phyloP scores from a whole-genome alignment of 208 protist species.

The Polymyxa betae region DNA sequence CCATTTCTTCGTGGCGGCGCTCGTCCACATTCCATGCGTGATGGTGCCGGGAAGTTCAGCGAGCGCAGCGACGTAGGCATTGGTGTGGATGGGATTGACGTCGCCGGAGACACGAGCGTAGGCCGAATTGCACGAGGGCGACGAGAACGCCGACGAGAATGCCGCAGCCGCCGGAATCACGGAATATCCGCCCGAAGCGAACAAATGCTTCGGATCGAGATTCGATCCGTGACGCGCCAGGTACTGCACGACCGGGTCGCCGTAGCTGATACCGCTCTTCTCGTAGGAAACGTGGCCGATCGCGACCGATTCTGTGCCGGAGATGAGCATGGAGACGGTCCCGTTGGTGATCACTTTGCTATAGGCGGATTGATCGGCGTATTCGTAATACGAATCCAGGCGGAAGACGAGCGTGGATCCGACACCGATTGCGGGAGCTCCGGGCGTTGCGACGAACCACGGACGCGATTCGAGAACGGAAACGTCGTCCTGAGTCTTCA shows the following conservation, averaged over 20 bases:
- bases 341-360: not conserved
- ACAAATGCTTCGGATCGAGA: constrained; percentile 57
- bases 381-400: not conserved
- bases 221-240: constrained; percentile 64
- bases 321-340: not conserved
- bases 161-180: not conserved
- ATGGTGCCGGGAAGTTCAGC: constrained; percentile 76
- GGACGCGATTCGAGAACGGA: not conserved
- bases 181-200: constrained; percentile 60
- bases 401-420: not conserved
- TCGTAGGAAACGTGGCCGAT: constrained; percentile 65
- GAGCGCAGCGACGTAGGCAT: constrained; percentile 71
- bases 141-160: not conserved
- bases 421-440: not conserved
- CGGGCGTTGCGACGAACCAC: not conserved
- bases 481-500: not conserved
- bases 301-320: constrained; percentile 60
- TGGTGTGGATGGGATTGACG: constrained; percentile 78
- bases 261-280: constrained; percentile 44
- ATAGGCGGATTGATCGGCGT: not conserved
- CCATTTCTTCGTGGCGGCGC: constrained; percentile 67
- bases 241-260: constrained; percentile 68
- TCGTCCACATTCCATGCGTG: constrained; percentile 79
- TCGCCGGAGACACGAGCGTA: constrained; percentile 75
- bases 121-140: constrained; percentile 63